Evolutionary conservation across 2,329 filamentous ascomycete genomes (phyloP).

Genomic region (Fusarium bactridioides): DNA sequence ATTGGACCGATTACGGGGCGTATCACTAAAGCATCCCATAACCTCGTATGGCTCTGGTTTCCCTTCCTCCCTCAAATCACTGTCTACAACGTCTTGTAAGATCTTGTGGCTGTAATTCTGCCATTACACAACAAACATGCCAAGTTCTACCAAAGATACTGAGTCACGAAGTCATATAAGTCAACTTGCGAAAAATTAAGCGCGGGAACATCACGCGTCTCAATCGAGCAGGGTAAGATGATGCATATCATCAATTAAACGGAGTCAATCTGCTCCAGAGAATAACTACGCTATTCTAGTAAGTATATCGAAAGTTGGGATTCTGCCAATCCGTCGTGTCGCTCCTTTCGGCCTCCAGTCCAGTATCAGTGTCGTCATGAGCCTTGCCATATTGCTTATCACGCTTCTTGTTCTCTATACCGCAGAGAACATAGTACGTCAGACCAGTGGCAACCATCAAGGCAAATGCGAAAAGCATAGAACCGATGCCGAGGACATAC

Average conservation of each 20-base stretch:
- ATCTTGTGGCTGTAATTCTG: too few species aligned
- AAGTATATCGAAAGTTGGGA: conserved; percentile 28
- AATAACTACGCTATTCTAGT: background rate
- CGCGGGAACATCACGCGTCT: rapidly evolving
- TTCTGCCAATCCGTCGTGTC: conserved; percentile 34
- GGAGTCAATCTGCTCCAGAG: rapidly evolving
- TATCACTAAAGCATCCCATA: too few species aligned
- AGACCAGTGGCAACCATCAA: conserved; percentile 36
- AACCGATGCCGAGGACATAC: conserved; percentile 41
- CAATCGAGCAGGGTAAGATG: rapidly evolving
- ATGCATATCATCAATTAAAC: background rate
- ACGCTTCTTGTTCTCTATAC: conserved; percentile 35
- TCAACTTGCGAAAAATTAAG: background rate
- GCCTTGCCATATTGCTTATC: conserved; percentile 18
- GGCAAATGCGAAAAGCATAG: conserved; percentile 42
- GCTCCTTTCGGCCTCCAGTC: conserved; percentile 2
- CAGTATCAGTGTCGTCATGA: background rate
- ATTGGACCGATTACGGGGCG: too few species aligned
- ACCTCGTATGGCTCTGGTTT: too few species aligned
- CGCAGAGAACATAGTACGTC: conserved; percentile 32
- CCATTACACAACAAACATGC: too few species aligned
- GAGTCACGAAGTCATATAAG: too few species aligned
- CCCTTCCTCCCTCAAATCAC: too few species aligned
- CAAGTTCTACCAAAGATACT: background rate
- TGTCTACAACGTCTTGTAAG: too few species aligned